Evolutionary conservation across 2,329 filamentous ascomycete genomes (phyloP).

Genomic region (Fusarium duplospermum): DNA sequence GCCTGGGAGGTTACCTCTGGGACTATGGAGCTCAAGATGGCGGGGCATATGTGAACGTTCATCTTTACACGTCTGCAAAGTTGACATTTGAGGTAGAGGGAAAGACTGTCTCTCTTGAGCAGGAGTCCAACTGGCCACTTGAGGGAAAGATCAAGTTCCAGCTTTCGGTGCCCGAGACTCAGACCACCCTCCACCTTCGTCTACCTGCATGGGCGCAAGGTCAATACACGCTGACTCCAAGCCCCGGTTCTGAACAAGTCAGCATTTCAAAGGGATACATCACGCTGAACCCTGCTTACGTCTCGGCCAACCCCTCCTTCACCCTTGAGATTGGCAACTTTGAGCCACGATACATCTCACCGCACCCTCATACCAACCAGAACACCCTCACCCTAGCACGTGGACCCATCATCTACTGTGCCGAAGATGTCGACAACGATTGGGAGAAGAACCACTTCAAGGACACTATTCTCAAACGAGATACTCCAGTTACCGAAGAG

Average conservation of each 20-base stretch:
- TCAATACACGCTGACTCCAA: conserved; percentile 50
- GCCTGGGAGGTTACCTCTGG: conserved; percentile 68
- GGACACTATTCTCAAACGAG: not conserved
- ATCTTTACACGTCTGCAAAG: conserved; percentile 65
- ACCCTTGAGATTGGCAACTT: conserved; percentile 57
- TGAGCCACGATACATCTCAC: conserved; percentile 59
- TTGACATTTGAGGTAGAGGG: conserved; percentile 53
- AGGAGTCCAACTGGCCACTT: conserved; percentile 66
- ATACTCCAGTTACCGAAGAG: conserved; percentile 8
- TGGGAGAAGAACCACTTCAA: conserved; percentile 34
- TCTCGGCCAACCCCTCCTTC: conserved; percentile 49
- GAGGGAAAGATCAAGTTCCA: conserved; percentile 62
- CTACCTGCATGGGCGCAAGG: conserved; percentile 64
- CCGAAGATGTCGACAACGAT: conserved; percentile 59
- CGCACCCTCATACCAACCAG: conserved; percentile 68
- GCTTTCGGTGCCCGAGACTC: conserved; percentile 45
- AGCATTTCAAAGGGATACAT: conserved; percentile 61
- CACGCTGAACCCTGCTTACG: conserved; percentile 55
- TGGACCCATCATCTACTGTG: conserved; percentile 70
- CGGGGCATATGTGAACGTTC: conserved; percentile 60
- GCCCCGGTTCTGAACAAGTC: conserved; percentile 24
- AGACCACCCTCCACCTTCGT: conserved; percentile 59
- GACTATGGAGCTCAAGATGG: conserved; percentile 49
- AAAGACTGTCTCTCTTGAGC: conserved; percentile 51
- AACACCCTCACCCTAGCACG: conserved; percentile 64